phyloP scores from a whole-genome alignment of 2,329 filamentous ascomycete species.

The Botrytis tulipae region DNA sequence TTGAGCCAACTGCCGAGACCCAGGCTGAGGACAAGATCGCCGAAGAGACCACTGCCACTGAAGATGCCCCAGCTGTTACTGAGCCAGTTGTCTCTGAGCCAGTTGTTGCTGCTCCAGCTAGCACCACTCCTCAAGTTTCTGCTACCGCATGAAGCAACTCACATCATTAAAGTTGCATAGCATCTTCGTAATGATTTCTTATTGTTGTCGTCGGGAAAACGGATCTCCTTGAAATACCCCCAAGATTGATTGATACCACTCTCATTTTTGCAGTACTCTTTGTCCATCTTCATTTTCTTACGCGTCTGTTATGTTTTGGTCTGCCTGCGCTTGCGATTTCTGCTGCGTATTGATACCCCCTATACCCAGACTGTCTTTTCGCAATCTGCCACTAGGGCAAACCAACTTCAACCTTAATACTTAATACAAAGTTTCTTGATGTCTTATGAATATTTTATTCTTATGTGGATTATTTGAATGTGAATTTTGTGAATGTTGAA shows the following conservation, averaged over 20 bases:
- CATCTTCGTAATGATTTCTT: constrained; percentile 24
- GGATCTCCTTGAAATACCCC: constrained; percentile 42
- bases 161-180: constrained; percentile 15
- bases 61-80: constrained; percentile 29
- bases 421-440: constrained; percentile 39
- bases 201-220: constrained; percentile 37
- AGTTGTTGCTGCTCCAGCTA: constrained; percentile 27
- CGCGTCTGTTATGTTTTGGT: constrained; percentile 32
- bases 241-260: constrained; percentile 42
- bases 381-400: constrained; percentile 42
- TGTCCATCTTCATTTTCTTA: constrained; percentile 24
- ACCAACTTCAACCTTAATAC: constrained; percentile 37
- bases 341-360: constrained; percentile 42
- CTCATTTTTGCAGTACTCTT: constrained; percentile 39
- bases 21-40: constrained; percentile 24
- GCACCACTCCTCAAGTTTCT: constrained; percentile 35
- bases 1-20: constrained; percentile 34
- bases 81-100: constrained; percentile 30
- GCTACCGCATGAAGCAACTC: constrained; percentile 36
- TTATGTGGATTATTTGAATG: not conserved
- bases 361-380: constrained; percentile 42
- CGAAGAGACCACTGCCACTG: constrained; percentile 35
- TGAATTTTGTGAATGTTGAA: not conserved
- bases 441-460: constrained; percentile 14
- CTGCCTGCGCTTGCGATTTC: constrained; percentile 32